These are phyloP conservation scores for Boletellus sp. DNA, from an alignment of 768 basidiomycete species.

Conservation along the genomic window DNA sequence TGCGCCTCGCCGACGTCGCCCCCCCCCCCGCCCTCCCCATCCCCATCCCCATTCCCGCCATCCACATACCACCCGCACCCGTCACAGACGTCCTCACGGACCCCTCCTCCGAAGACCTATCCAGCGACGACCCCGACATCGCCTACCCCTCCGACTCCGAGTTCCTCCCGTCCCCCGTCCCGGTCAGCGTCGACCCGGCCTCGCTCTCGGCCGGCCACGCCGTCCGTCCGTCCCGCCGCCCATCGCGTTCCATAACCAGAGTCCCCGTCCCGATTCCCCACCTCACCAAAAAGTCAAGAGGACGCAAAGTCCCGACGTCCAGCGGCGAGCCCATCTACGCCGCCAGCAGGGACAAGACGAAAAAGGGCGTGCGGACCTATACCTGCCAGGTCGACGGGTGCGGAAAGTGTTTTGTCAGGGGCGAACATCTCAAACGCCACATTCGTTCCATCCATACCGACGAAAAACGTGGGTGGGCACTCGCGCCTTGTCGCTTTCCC, in stretches of 20 bases:
- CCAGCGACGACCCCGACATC: constrained; percentile 17
- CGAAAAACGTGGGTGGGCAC: constrained; percentile 67
- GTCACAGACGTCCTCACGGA: constrained; percentile 1
- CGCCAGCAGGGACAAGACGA: constrained; percentile 30
- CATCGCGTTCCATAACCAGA: constrained; percentile 22
- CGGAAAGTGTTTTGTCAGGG: constrained; percentile 73
- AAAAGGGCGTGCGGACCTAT: constrained; percentile 44
- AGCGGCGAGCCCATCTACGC: constrained; percentile 19
- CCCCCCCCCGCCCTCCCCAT: neutral
- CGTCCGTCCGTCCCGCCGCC: constrained; percentile 21
- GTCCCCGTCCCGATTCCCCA: constrained; percentile 47
- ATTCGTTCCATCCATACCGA: constrained; percentile 77
- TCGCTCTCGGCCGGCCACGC: neutral
- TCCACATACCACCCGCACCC: constrained; percentile 5
- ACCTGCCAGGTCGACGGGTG: constrained; percentile 69
- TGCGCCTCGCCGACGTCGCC: constrained; percentile 23
- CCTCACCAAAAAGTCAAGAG: constrained; percentile 47
- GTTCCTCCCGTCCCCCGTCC: constrained; percentile 11
- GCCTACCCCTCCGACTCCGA: constrained; percentile 24
- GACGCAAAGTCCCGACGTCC: constrained; percentile 46
- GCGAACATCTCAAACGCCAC: constrained; percentile 81
- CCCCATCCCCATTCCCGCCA: no score
- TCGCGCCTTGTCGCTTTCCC: neutral
- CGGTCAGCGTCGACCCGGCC: constrained; percentile 10
- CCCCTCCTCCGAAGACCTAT: constrained; percentile 15